Percentiles rank a stretch among this genome's conserved stretches.
phyloP scores from a whole-genome alignment of 805 yeast species.

The Tetrapisispora namnaoensis region DNA sequence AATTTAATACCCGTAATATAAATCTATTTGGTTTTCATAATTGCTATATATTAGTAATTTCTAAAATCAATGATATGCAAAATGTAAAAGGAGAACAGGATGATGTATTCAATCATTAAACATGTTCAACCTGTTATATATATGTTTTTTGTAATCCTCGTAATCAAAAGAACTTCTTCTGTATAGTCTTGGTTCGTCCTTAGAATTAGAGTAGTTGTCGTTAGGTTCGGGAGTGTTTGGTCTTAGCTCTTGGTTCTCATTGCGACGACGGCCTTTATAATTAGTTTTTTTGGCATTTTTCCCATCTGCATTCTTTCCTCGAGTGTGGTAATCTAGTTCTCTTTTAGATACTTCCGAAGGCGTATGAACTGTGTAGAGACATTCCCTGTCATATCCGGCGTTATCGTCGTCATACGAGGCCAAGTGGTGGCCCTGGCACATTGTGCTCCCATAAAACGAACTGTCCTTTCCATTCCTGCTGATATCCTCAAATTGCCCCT shows the following conservation, averaged over 20 bases:
- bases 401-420: background rate
- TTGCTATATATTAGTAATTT: background rate
- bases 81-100: background rate
- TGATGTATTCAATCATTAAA: constrained; percentile 9
- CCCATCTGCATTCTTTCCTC: background rate
- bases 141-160: constrained; percentile 28
- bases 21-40: background rate
- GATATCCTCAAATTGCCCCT: background rate
- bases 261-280: background rate
- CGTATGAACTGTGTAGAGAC: background rate
- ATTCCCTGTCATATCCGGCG: background rate
- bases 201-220: background rate
- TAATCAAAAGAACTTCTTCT: constrained; percentile 16
- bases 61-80: background rate
- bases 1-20: too few relatives aligned
- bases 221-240: background rate
- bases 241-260: background rate
- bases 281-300: background rate
- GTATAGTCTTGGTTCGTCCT: background rate
- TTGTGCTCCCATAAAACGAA: background rate
- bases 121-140: constrained; percentile 21
- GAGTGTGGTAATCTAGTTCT: too few relatives aligned
- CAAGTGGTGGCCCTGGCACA: background rate
- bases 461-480: background rate
- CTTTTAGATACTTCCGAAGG: background rate